Evolutionary conservation across 495 filamentous ascomycete genomes (phyloP), one percentile per base, ranked within the genome.

Genomic region (Penicillium waksmanii): DNA sequence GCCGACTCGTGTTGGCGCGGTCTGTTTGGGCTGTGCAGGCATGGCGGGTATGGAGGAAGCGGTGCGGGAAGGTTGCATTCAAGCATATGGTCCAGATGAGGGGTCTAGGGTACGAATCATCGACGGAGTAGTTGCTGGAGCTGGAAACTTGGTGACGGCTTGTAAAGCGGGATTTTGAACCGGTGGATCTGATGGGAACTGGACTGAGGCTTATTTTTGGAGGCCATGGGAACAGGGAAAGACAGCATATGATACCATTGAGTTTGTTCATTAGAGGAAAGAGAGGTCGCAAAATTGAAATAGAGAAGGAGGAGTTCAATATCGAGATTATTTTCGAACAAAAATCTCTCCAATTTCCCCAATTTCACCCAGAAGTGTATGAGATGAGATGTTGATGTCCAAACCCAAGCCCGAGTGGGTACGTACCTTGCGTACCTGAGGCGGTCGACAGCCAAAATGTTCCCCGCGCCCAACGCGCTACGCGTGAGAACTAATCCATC

Each of bases 1-100:
- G 0, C 60, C 72, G 4, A 55, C 59, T 38, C 66, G 67, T 23
- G 76, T 83, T 1, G 69, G 74, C 23, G 79, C 75, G 13, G 86
- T 93, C 0, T 82, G 82, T 27, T 83, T 89, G 58, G 85, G 91
- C 56, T 96, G 93, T 76, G 94, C 93, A 42, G 94, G 95, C 5
- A 96, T 97, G 95, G 88, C 85, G 21, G 95, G 94, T 12, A 83
- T 98, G 78, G 89, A 94, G 55, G 82, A 87, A 56, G 88, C 89
- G 51, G 91, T 97, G 46, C 80, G 88, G 51, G 82, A 83, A 38
- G 88, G 87, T 2, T 89, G 89, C 44, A 68, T 83, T 27, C 82
- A 87, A 55, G 79, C 80, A 18, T 85, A 87, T 60, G 91, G 89
- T 13, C 74, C 81, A 44, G 72, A 79, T 13, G 76, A 82, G 49